A percentile compares a stretch with the other conserved stretches of the same genome.
phyloP scores from a whole-genome alignment of 1,139 yeast species.

The Debaryomyces robertsiae region DNA sequence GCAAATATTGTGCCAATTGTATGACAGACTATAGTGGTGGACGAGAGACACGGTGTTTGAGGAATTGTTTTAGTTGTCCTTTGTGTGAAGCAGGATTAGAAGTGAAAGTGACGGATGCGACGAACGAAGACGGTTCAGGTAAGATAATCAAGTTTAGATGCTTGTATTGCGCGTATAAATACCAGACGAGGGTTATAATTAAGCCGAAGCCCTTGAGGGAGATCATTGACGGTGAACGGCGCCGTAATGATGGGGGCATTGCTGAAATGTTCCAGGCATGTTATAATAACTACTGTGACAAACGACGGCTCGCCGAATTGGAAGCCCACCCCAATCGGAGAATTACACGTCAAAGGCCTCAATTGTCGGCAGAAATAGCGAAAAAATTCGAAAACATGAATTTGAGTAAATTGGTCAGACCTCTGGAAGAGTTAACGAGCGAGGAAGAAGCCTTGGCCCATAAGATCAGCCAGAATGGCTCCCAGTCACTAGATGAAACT shows the following conservation, averaged over 20 bases:
- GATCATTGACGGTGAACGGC: slow-evolving; percentile 27
- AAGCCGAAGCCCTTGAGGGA: slow-evolving; percentile 39
- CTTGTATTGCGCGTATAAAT: slow-evolving; percentile 31
- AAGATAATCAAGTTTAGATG: slow-evolving; percentile 40
- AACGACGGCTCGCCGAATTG: slow-evolving; percentile 1
- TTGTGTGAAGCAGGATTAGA: slow-evolving; percentile 31
- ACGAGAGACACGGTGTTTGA: slow-evolving; percentile 29
- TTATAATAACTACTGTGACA: slow-evolving; percentile 9
- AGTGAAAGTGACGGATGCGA: slow-evolving; percentile 28
- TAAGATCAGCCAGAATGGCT: slow-evolving; percentile 9
- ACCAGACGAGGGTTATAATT: slow-evolving; percentile 30
- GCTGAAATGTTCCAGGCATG: slow-evolving; percentile 14
- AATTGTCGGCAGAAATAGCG: slow-evolving; percentile 17
- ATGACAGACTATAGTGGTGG: slow-evolving; percentile 34
- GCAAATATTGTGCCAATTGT: slow-evolving; percentile 43
- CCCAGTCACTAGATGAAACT: slow-evolving; percentile 12
- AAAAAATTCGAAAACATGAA: slow-evolving; percentile 17
- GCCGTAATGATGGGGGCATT: slow-evolving; percentile 13
- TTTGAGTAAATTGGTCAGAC: slow-evolving; percentile 13
- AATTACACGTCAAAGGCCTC: slow-evolving; percentile 6
- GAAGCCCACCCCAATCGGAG: not conserved
- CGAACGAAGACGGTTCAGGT: slow-evolving; percentile 25
- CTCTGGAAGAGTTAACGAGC: not conserved
- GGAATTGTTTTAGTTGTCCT: slow-evolving; percentile 47
- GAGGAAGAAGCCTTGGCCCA: slow-evolving; percentile 1